Conservation (phyloP, 2,329 filamentous ascomycete genomes). For the Monilinia polystroma region DNA sequence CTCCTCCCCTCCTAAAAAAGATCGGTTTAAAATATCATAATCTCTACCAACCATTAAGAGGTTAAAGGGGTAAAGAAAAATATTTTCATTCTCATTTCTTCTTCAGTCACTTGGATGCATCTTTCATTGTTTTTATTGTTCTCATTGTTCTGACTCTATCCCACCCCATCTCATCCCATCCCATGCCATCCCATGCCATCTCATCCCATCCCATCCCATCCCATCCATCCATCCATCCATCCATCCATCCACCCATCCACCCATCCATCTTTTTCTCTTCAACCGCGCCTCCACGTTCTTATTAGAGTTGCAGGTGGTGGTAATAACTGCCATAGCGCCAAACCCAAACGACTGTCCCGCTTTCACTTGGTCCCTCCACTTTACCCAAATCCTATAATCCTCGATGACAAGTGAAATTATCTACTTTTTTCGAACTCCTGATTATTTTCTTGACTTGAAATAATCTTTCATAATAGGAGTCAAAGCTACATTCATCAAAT, state of each 20-base stretch:
- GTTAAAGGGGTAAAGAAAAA: slow-evolving; percentile 8
- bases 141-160: too few relatives aligned
- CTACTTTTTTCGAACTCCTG: slow-evolving; percentile 5
- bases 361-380: slow-evolving; percentile 24
- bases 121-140: too few relatives aligned
- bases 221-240: neutral
- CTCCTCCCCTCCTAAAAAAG: too few relatives aligned
- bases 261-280: neutral
- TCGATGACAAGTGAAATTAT: slow-evolving; percentile 20
- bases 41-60: neutral
- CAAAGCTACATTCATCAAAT: neutral
- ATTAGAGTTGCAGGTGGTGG: neutral
- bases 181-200: too few relatives aligned
- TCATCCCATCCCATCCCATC: too few relatives aligned
- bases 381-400: slow-evolving; percentile 17
- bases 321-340: slow-evolving; percentile 18
- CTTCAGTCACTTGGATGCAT: too few relatives aligned
- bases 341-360: slow-evolving; percentile 24
- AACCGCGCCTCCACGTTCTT: slow-evolving; percentile 16
- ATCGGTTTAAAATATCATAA: neutral
- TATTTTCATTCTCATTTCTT: neutral
- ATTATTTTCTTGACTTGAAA: neutral
- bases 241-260: neutral
- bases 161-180: too few relatives aligned
- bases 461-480: slow-evolving; percentile 1